A percentile compares a stretch with the other conserved stretches of the same genome.
Evolutionary conservation across 148 eudicot genomes (phyloP).

Genomic region (Cornus controversa): DNA sequence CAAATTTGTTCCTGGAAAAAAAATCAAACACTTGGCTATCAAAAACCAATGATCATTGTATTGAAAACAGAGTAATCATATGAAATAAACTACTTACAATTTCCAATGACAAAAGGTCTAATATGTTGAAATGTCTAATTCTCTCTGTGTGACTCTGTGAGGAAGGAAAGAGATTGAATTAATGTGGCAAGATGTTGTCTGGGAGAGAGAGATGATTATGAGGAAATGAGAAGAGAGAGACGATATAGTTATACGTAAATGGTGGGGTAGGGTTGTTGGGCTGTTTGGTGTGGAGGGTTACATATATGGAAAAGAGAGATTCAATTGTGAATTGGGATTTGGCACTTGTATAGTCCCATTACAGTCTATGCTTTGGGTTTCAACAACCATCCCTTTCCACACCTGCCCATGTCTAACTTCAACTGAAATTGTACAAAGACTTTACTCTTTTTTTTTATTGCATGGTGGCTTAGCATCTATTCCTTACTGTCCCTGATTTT

Average conservation of each 20-base stretch:
- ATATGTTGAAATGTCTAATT: not conserved
- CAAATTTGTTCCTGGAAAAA: not conserved
- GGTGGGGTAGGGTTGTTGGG: slow-evolving; percentile 12
- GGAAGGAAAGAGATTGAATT: not conserved
- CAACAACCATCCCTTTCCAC: slow-evolving; percentile 7
- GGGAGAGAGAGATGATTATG: not conserved
- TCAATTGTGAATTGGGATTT: not conserved
- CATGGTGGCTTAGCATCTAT: too few relatives aligned
- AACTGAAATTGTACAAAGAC: slow-evolving; percentile 15
- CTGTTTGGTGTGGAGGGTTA: not conserved
- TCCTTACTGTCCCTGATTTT: not conserved
- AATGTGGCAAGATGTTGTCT: not conserved
- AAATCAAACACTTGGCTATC: not conserved
- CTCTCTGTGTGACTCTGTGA: not conserved
- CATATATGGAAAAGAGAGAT: not conserved
- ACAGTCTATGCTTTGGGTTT: not conserved
- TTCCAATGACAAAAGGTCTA: not conserved
- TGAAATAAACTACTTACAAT: not conserved
- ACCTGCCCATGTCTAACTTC: slow-evolving; percentile 14
- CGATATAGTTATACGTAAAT: not conserved
- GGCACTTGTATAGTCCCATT: not conserved
- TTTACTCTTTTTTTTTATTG: too few relatives aligned
- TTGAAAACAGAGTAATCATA: slow-evolving; percentile 1
- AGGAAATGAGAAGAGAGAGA: not conserved
- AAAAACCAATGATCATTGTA: not conserved